These are phyloP conservation scores for Pichia sp. DNA, from an alignment of 1,139 yeast genomes.

Conservation along the genomic window DNA sequence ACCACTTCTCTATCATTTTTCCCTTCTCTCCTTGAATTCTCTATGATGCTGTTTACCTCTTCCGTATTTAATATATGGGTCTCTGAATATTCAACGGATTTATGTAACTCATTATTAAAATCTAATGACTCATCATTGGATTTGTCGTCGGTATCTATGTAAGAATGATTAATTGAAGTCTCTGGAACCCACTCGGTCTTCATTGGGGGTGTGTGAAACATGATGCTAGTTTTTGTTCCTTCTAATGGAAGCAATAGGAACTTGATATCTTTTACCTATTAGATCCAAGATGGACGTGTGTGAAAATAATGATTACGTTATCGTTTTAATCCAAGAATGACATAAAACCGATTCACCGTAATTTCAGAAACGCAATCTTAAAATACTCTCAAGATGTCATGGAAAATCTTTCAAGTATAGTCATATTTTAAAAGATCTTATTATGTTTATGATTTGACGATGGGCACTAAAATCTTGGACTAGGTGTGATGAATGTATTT, in stretches of 20 bases:
- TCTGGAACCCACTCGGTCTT: conserved; percentile 21
- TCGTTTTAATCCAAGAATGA: no score
- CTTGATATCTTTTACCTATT: no score
- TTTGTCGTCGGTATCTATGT: conserved; percentile 7
- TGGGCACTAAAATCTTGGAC: no score
- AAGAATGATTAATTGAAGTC: conserved; percentile 20
- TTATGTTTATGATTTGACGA: no score
- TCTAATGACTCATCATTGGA: neutral
- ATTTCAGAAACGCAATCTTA: no score
- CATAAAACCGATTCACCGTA: no score
- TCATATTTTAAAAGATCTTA: no score
- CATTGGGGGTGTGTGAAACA: conserved; percentile 28
- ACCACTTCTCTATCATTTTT: neutral
- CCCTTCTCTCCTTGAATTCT: neutral
- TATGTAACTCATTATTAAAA: neutral
- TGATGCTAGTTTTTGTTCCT: conserved; percentile 1
- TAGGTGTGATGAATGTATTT: neutral
- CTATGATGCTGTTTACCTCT: neutral
- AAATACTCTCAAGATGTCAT: no score
- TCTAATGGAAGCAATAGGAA: no score
- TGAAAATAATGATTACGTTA: no score
- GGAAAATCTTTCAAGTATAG: no score
- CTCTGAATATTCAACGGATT: neutral
- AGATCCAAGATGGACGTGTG: no score
- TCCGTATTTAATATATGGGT: neutral